Evolutionary conservation across 1,284 basidiomycete genomes (phyloP).

Genomic region (Puccinia triticina): DNA sequence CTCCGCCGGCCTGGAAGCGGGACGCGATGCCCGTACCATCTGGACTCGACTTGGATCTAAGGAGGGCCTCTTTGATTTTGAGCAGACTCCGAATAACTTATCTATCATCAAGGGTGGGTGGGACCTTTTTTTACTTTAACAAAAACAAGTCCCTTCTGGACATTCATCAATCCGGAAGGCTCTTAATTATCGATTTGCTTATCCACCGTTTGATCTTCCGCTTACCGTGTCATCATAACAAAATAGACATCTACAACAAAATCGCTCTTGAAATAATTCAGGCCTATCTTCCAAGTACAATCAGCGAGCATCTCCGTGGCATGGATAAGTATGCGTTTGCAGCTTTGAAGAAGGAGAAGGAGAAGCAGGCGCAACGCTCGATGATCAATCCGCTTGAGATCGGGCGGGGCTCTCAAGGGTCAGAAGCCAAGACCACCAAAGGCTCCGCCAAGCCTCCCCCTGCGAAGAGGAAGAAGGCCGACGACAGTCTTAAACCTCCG

Average conservation of each 20-base stretch:
- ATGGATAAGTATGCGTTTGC: background rate
- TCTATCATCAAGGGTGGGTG: slow-evolving; percentile 2
- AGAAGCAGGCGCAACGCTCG: background rate
- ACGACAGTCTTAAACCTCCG: background rate
- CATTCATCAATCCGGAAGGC: background rate
- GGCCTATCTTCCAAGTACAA: background rate
- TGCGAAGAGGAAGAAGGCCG: slow-evolving; percentile 11
- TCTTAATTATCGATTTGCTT: background rate
- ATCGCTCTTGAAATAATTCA: background rate
- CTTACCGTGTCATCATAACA: background rate
- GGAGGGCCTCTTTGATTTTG: slow-evolving; percentile 13
- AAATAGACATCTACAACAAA: slow-evolving; percentile 19
- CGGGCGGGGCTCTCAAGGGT: background rate
- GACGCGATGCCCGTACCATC: background rate
- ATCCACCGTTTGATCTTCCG: background rate
- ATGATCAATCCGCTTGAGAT: slow-evolving; percentile 7
- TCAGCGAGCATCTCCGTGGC: background rate
- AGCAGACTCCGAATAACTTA: background rate
- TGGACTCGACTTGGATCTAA: slow-evolving; percentile 33
- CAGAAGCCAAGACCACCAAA: background rate
- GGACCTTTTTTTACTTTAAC: background rate
- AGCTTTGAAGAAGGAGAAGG: background rate
- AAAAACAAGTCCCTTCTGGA: background rate
- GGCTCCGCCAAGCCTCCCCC: background rate
- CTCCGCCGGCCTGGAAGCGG: background rate